A percentile compares a stretch with the other conserved stretches of the same genome.
Evolutionary conservation across 805 yeast genomes (phyloP).

Genomic region (Suhomyces sp.): DNA sequence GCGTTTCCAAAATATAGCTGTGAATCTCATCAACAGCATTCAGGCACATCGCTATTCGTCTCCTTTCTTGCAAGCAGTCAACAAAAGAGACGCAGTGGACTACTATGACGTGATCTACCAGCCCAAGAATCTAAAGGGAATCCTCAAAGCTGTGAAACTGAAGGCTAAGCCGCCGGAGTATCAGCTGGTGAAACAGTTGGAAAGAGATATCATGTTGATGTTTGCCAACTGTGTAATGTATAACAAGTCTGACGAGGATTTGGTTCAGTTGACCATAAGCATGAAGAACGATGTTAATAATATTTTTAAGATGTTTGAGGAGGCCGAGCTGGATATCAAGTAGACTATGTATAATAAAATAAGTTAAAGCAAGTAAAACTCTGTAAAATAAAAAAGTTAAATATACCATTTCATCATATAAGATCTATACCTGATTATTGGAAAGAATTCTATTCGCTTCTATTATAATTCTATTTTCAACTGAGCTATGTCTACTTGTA

Average conservation of each 20-base stretch:
- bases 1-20: conserved; percentile 59
- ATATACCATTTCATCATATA: no score
- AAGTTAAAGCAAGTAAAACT: no score
- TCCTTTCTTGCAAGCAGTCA: conserved; percentile 69
- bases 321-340: conserved; percentile 36
- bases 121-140: conserved; percentile 68
- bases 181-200: conserved; percentile 58
- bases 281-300: conserved; percentile 68
- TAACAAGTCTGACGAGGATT: conserved; percentile 62
- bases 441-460: no score
- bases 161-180: conserved; percentile 36
- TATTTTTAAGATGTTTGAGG: conserved; percentile 56
- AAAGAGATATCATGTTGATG: conserved; percentile 70
- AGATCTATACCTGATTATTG: no score
- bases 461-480: no score
- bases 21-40: conserved; percentile 60
- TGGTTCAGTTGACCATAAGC: conserved; percentile 58
- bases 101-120: conserved; percentile 56
- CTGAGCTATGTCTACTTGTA: no score
- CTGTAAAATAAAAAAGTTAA: no score
- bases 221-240: conserved; percentile 84
- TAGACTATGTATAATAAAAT: neutral
- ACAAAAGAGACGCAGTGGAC: conserved; percentile 63
- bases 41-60: conserved; percentile 72
- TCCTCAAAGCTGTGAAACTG: conserved; percentile 52